Evolutionary conservation across 2,329 filamentous ascomycete genomes (phyloP).

Genomic region (Aspergillus fumigatus): DNA sequence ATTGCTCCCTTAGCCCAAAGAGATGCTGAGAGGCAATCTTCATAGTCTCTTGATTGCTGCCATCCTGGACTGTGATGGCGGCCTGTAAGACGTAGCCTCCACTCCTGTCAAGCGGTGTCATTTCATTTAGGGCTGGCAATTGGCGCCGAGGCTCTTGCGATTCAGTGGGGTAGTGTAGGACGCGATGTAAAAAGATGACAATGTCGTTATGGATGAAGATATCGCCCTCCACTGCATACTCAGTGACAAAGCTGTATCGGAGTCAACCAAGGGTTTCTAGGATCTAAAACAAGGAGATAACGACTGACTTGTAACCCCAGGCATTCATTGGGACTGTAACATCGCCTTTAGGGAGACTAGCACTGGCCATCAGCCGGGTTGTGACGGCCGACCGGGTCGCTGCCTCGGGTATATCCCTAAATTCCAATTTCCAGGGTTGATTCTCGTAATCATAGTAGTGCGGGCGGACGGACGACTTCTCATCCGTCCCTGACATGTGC

Average conservation of each 20-base stretch:
- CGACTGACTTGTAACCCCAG: conserved; percentile 50
- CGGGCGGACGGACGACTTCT: conserved; percentile 6
- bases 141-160: conserved; percentile 28
- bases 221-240: conserved; percentile 55
- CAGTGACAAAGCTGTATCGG: conserved; percentile 48
- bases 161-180: conserved; percentile 45
- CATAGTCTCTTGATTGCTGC: conserved; percentile 50
- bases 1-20: conserved; percentile 49
- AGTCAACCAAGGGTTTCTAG: conserved; percentile 8
- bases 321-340: conserved; percentile 48
- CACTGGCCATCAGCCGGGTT: conserved; percentile 48
- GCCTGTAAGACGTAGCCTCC: conserved; percentile 57
- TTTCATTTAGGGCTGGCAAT: conserved; percentile 42
- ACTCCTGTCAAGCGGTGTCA: conserved; percentile 52
- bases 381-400: conserved; percentile 52
- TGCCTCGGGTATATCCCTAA: conserved; percentile 47
- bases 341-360: conserved; percentile 47
- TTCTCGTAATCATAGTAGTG: conserved; percentile 30
- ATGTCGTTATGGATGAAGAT: conserved; percentile 56
- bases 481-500: conserved; percentile 25
- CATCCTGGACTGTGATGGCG: conserved; percentile 53
- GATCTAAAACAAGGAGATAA: conserved; percentile 4
- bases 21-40: conserved; percentile 53
- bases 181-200: conserved; percentile 52
- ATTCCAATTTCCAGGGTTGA: conserved; percentile 44